Evolutionary conservation across 2,329 filamentous ascomycete genomes (phyloP), one percentile per base, ranked within the genome.

Genomic region (Pseudocercospora eumusae): DNA sequence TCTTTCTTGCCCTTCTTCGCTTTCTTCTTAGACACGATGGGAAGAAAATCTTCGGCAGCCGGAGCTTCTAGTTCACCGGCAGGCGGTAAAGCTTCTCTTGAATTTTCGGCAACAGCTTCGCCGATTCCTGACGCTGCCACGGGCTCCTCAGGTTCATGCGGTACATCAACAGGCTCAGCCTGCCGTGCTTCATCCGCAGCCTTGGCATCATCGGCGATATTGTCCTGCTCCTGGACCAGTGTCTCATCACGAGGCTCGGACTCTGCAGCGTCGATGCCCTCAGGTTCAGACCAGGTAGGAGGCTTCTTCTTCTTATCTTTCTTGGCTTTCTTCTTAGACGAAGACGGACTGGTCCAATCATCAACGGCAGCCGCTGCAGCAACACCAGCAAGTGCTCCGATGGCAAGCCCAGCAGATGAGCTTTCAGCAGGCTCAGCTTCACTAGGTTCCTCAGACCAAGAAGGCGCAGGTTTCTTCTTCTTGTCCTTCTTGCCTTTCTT

Each of bases 231-330:
- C 44, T 3, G 44, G 3, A 21, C 20, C 3, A 20, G n/a, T n/a
- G 15, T 2, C 49, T 52, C 49, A 20, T 31, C n/a, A 18, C 49
- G 49, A 27, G 49, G 23, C 27, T 25, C 44, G 13, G 9, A 25
- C 20, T 28, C 11, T 25, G 3, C 13, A 27, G 49, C 21, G 28
- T 57, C 53, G 13, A 42, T 42, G 6, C 20, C 8, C 28, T 50
- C 54, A 31, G 23, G 31, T 45, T 54, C 60, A 13, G 53, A 40
- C 64, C 62, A 64, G 8, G 57, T 44, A 15, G 50, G 11, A 10
- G 60, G 54, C 40, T 65, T 63, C 27, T 69, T 71, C 64, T 78
- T 77, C 49, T 77, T 77, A 63, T 78, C 77, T 25, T 76, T 74
- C 59, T 78, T 79, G 66, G 77, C 76, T 42, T 73, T 71, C 62